Evolutionary conservation across 2,329 filamentous ascomycete species (phyloP).

Genomic region (Botrytis fragariae): DNA sequence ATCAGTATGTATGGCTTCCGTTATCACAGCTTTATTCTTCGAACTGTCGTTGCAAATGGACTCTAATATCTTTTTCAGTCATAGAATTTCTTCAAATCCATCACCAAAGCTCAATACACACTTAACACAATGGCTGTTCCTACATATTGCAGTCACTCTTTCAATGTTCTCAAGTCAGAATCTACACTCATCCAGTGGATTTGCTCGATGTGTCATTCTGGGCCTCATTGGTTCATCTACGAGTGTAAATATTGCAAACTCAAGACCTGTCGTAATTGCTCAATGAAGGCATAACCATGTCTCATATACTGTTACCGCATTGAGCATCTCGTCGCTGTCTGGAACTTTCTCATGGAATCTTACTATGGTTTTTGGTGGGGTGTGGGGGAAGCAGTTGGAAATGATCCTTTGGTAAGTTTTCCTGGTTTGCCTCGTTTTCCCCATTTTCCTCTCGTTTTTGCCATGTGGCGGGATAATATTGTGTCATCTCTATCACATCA

Average conservation of each 20-base stretch:
- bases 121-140: constrained; percentile 49
- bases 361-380: constrained; percentile 2
- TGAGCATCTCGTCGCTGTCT: background rate
- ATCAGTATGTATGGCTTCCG: constrained; percentile 7
- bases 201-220: constrained; percentile 62
- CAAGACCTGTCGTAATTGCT: constrained; percentile 59
- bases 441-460: background rate
- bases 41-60: background rate
- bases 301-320: background rate
- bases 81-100: background rate
- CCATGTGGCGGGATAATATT: background rate
- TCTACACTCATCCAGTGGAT: constrained; percentile 64
- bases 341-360: background rate
- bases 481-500: background rate
- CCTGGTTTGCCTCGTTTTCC: background rate
- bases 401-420: constrained; percentile 1
- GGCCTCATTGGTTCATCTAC: constrained; percentile 66
- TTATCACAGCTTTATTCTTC: background rate
- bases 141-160: constrained; percentile 58
- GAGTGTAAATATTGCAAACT: constrained; percentile 68
- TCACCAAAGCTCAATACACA: background rate
- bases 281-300: constrained; percentile 33
- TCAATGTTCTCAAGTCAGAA: constrained; percentile 66
- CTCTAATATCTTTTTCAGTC: constrained; percentile 6
- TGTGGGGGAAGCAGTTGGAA: background rate